These are phyloP conservation scores for Tricholoma sp. DNA, from an alignment of 768 basidiomycete species.

Conservation along the genomic window DNA sequence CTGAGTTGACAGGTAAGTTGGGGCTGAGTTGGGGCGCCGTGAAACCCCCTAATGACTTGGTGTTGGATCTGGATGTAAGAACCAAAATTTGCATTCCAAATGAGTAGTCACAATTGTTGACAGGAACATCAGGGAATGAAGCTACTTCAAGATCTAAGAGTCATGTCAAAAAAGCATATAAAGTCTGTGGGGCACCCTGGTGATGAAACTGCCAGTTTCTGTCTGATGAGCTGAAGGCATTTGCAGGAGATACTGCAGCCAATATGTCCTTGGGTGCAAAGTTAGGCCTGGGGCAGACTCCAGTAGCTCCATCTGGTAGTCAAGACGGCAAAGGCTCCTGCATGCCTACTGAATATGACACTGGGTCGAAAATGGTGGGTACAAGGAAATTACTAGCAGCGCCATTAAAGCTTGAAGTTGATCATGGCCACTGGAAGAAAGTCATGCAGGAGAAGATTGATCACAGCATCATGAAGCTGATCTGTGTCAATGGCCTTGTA, in stretches of 20 bases:
- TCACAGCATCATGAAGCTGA: not conserved
- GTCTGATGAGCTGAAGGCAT: not conserved
- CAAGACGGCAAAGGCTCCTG: not conserved
- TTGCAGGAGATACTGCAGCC: not conserved
- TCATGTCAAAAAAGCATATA: not conserved
- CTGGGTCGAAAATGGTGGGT: no score
- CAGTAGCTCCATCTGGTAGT: not conserved
- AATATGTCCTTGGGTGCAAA: not conserved
- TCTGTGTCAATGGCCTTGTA: not conserved
- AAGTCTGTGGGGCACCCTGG: not conserved
- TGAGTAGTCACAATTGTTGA: not conserved
- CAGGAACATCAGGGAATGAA: not conserved
- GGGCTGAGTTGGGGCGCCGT: no score
- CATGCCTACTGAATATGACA: not conserved
- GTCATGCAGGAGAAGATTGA: conserved; percentile 7
- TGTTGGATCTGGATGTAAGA: not conserved
- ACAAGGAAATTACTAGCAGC: no score
- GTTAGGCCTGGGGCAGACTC: not conserved
- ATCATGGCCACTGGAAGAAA: no score
- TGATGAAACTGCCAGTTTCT: not conserved
- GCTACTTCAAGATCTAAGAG: not conserved
- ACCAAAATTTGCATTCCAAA: not conserved
- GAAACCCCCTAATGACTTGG: no score
- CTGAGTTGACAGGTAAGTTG: no score
- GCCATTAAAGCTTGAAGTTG: no score